These are phyloP conservation scores for Sporisorium reilianum DNA, from an alignment of 1,284 basidiomycete genomes.

Conservation along the genomic window DNA sequence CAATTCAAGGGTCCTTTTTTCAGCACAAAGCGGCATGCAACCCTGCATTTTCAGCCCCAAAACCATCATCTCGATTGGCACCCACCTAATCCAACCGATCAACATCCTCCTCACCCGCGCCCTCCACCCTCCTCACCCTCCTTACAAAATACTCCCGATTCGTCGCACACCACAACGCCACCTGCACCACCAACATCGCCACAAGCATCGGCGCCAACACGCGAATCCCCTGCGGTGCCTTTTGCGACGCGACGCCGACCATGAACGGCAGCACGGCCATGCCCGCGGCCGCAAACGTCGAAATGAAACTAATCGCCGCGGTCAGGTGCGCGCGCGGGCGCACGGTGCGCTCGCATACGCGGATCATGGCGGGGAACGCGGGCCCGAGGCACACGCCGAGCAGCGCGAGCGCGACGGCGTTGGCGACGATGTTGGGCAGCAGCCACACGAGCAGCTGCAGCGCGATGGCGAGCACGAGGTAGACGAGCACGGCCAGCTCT, in stretches of 20 bases:
- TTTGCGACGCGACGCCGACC: constrained; percentile 46
- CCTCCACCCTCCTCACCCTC: constrained; percentile 11
- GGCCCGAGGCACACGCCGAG: constrained; percentile 54
- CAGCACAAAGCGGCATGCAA: no score
- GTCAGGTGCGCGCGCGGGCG: constrained; percentile 51
- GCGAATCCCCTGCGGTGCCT: constrained; percentile 41
- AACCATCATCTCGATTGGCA: no score
- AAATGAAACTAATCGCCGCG: constrained; percentile 49
- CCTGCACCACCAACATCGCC: constrained; percentile 39
- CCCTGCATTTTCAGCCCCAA: no score
- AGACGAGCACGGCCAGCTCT: constrained; percentile 44
- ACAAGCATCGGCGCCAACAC: constrained; percentile 51
- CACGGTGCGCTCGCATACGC: constrained; percentile 27
- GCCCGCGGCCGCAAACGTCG: constrained; percentile 43
- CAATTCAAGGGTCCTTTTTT: background rate
- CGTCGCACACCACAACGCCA: constrained; percentile 27
- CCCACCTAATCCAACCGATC: constrained; percentile 27
- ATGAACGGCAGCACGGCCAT: constrained; percentile 52
- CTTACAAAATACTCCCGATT: constrained; percentile 24
- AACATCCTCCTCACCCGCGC: background rate
- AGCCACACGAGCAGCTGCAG: constrained; percentile 55
- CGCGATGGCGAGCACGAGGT: constrained; percentile 41
- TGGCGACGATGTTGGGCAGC: constrained; percentile 51
- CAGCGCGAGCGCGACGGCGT: constrained; percentile 49
- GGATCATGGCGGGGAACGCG: constrained; percentile 52